These are phyloP conservation scores for Canavalia ensiformis DNA, from an alignment of 306 rosid species.

Conservation along the genomic window DNA sequence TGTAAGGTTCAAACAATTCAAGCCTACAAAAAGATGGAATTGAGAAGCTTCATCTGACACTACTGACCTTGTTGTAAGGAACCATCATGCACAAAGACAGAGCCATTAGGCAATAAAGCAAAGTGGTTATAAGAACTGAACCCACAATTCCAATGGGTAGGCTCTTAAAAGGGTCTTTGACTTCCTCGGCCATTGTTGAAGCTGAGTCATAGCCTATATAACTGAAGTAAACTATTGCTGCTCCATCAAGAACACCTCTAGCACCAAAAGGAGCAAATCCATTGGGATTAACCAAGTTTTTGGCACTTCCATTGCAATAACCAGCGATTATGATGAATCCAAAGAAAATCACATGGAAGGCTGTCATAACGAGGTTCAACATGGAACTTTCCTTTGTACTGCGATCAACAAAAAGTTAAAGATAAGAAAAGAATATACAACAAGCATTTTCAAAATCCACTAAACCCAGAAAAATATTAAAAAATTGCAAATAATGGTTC, in stretches of 20 bases:
- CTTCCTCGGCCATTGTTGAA: slow-evolving; percentile 97
- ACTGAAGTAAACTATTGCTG: slow-evolving; percentile 90
- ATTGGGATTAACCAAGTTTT: slow-evolving; percentile 72
- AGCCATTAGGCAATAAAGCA: slow-evolving; percentile 91
- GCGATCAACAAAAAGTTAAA: slow-evolving; percentile 43
- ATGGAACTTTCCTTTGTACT: slow-evolving; percentile 96
- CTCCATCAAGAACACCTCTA: slow-evolving; percentile 85
- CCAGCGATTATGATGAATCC: slow-evolving; percentile 86
- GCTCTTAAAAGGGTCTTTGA: slow-evolving; percentile 72
- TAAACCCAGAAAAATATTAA: slow-evolving; percentile 1
- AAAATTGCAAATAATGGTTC: slow-evolving; percentile 12
- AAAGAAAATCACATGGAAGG: slow-evolving; percentile 87
- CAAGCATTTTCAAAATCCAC: slow-evolving; percentile 62
- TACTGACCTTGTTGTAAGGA: slow-evolving; percentile 78
- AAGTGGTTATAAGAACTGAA: slow-evolving; percentile 83
- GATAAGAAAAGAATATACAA: background rate
- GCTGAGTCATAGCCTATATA: slow-evolving; percentile 97
- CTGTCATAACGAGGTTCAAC: slow-evolving; percentile 87
- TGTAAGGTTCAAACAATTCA: slow-evolving; percentile 2
- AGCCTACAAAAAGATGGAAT: slow-evolving; percentile 12
- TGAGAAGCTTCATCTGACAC: background rate
- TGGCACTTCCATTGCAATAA: slow-evolving; percentile 70
- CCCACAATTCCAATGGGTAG: slow-evolving; percentile 92
- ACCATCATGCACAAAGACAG: slow-evolving; percentile 80
- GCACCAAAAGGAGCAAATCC: slow-evolving; percentile 84